phyloP scores from a whole-genome alignment of 2,329 filamentous ascomycete genomes.

The Tetracladium maxilliforme region DNA sequence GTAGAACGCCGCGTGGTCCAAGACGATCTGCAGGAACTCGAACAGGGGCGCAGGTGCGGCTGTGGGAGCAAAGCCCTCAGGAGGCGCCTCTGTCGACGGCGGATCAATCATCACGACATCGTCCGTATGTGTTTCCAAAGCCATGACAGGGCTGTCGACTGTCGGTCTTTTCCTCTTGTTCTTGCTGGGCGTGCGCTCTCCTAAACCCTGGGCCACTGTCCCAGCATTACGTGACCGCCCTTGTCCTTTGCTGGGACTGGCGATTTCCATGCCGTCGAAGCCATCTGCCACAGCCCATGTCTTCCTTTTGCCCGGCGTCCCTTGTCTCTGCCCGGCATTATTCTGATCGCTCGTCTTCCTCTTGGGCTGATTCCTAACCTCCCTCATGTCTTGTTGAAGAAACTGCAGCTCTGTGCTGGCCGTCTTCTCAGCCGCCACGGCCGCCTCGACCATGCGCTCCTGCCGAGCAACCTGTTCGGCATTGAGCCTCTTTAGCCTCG shows the following conservation, averaged over 20 bases:
- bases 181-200: constrained; percentile 47
- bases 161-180: constrained; percentile 55
- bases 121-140: constrained; percentile 36
- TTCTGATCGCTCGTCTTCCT: constrained; percentile 28
- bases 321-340: constrained; percentile 15
- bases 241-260: constrained; percentile 36
- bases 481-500: constrained; percentile 44
- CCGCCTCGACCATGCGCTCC: constrained; percentile 47
- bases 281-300: constrained; percentile 53
- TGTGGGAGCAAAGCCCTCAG: not conserved
- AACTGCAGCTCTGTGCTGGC: constrained; percentile 59
- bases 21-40: constrained; percentile 14
- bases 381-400: constrained; percentile 53
- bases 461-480: constrained; percentile 49
- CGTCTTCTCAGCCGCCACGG: constrained; percentile 48
- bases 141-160: constrained; percentile 50
- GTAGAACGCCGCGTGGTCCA: constrained; percentile 18
- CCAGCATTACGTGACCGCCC: constrained; percentile 23
- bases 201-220: constrained; percentile 26
- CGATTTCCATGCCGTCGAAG: constrained; percentile 60
- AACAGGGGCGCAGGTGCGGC: not conserved
- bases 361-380: constrained; percentile 18
- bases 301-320: constrained; percentile 46
- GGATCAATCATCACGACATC: constrained; percentile 20
- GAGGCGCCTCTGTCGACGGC: constrained; percentile 9